Conservation (phyloP, 331 rosid species). For the Malus hybrid region DNA sequence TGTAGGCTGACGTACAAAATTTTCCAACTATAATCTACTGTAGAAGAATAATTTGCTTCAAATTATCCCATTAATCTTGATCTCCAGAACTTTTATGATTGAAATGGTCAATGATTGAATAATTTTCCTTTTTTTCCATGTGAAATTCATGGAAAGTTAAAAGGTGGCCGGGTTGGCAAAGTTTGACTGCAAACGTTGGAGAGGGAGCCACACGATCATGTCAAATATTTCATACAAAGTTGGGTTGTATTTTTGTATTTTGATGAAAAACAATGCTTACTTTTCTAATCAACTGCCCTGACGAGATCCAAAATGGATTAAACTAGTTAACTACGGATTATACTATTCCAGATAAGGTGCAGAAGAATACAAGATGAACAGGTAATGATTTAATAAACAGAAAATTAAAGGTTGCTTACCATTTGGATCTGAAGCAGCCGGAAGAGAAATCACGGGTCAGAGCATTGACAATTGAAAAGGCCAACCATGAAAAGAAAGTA, state of each 20-base stretch:
- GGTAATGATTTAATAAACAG: no score
- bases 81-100: not conserved
- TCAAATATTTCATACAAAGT: not conserved
- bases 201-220: not conserved
- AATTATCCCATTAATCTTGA: not conserved
- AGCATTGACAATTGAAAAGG: conserved; percentile 12
- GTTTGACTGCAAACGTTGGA: not conserved
- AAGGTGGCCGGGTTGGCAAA: not conserved
- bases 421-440: conserved; percentile 72
- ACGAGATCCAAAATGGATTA: no score
- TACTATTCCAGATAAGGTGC: not conserved
- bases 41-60: not conserved
- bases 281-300: no score
- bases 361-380: not conserved
- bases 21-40: no score
- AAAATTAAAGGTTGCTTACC: conserved; percentile 39
- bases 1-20: no score
- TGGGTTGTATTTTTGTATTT: not conserved
- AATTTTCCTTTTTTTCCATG: not conserved
- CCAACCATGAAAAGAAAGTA: conserved; percentile 3
- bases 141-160: not conserved
- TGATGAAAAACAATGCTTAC: no score
- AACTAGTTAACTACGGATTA: no score
- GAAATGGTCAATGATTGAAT: not conserved
- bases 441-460: conserved; percentile 16